Evolutionary conservation across 177 flowering plant genomes (phyloP).

Genomic region (Vitis hybrid): DNA sequence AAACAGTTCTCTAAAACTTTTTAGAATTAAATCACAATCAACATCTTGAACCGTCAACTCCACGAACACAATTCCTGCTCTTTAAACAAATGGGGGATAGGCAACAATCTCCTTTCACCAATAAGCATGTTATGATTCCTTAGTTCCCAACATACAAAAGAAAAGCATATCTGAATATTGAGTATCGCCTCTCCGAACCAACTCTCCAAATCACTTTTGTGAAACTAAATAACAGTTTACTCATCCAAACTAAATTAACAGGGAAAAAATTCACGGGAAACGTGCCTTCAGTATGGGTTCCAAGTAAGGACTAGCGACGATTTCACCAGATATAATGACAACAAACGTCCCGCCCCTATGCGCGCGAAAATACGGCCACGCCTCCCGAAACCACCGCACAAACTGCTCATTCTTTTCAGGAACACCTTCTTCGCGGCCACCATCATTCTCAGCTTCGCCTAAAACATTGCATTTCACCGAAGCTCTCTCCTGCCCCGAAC

Average conservation of each 20-base stretch:
- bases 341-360: constrained; percentile 84
- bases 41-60: no score
- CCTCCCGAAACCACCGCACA: constrained; percentile 75
- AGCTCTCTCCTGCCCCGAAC: not conserved
- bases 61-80: no score
- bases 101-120: no score
- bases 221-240: no score
- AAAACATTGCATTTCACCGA: constrained; percentile 12
- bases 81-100: no score
- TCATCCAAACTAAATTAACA: constrained; percentile 5
- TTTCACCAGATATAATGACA: constrained; percentile 76
- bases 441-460: constrained; percentile 7
- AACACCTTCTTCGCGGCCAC: constrained; percentile 7
- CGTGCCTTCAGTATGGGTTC: constrained; percentile 72
- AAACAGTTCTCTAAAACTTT: no score
- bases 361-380: constrained; percentile 87
- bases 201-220: no score
- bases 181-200: no score
- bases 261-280: not conserved
- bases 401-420: constrained; percentile 51
- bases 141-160: no score
- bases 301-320: constrained; percentile 54
- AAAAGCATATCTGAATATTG: no score
- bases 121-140: no score
- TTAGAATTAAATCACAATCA: no score